Base-by-base conservation (phyloP, 2,329 filamentous ascomycete genomes). In the Pleomassaria siparia region DNA sequence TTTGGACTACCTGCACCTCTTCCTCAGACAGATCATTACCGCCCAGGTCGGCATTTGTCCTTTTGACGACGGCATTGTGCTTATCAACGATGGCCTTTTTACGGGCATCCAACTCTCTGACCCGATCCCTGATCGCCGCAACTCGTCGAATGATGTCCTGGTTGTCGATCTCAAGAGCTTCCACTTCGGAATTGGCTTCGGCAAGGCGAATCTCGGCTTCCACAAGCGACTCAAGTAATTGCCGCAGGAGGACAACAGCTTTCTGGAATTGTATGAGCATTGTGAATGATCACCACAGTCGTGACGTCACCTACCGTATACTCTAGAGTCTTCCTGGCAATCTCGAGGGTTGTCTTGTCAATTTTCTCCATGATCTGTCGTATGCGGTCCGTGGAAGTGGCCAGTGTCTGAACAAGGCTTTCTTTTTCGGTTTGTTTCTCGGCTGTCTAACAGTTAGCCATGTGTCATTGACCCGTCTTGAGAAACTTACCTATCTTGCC, bases 131-230 rank as follows among this genome's bases (percentile, higher is more conserved):
- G 49, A 63, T 55, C 29, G 32, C 60, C 58, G 51, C 72, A 61
- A 46, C 71, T 67, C 22, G 76, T 67, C 56, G 33, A 1, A 60
- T 21, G 11, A 70, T 60, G 1, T 56, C 29, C 42, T 51, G 24
- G 44, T 90, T 89, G 48, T 85, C 84, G 13, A 75, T 74, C 58
- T 82, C 81, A n/a, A 96, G 76, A 5, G 81, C 81, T 36, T 83
- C 77, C 2, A 87, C 70, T 60, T 99, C 94, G 0, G 91, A 96
- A n/a, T 77, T 70, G 1, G 90, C 91, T 74, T 99, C 94, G 24
- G 95, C 80, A 0, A 81, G 74, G 51, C 84, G 78, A 36, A 96
- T 78, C 56, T 88, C 81, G 2, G 82, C 83, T 59, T 91, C 84
- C 13, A 91, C 70, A 10, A 89, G 72, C 12, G 80, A 79, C 37